Conservation (phyloP, 192 early-diverging fungal genomes). For the Coemansia sp. region DNA sequence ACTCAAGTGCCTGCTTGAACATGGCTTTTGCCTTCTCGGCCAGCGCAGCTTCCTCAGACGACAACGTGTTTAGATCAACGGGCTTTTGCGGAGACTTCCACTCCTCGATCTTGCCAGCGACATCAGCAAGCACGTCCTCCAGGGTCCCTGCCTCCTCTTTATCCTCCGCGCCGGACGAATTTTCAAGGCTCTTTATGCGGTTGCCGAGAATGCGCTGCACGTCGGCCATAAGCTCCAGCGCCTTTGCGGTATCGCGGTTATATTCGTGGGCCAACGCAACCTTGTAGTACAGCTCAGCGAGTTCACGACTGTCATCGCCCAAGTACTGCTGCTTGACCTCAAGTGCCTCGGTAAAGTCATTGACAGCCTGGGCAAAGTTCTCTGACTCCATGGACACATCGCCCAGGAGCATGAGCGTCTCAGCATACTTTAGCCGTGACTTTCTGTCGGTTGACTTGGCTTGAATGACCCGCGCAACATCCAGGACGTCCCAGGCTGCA, state of each 20-base stretch:
- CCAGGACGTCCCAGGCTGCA: slow-evolving; percentile 82
- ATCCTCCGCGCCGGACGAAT: slow-evolving; percentile 11
- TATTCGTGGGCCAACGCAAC: slow-evolving; percentile 55
- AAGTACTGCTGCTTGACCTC: slow-evolving; percentile 37
- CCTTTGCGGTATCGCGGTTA: slow-evolving; percentile 34
- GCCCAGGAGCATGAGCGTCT: slow-evolving; percentile 64
- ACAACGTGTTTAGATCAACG: slow-evolving; percentile 21
- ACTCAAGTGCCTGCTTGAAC: slow-evolving; percentile 45
- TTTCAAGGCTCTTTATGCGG: slow-evolving; percentile 12
- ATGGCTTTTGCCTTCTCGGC: slow-evolving; percentile 47
- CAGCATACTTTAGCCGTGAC: slow-evolving; percentile 69
- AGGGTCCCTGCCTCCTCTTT: slow-evolving; percentile 24
- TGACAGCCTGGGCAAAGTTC: slow-evolving; percentile 55
- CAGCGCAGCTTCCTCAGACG: slow-evolving; percentile 25
- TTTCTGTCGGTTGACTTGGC: slow-evolving; percentile 56
- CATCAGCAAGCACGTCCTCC: slow-evolving; percentile 45
- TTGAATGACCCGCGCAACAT: slow-evolving; percentile 81
- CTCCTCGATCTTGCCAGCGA: slow-evolving; percentile 44
- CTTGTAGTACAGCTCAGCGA: slow-evolving; percentile 57
- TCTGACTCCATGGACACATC: slow-evolving; percentile 88
- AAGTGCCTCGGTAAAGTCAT: slow-evolving; percentile 43
- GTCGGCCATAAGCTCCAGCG: slow-evolving; percentile 45
- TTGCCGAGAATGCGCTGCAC: slow-evolving; percentile 47
- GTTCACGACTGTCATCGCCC: slow-evolving; percentile 42
- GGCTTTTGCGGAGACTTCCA: slow-evolving; percentile 42